Percentiles rank a stretch among this genome's conserved stretches.
Conservation (phyloP, 2,329 filamentous ascomycete species). For the Penicillium sp. region DNA sequence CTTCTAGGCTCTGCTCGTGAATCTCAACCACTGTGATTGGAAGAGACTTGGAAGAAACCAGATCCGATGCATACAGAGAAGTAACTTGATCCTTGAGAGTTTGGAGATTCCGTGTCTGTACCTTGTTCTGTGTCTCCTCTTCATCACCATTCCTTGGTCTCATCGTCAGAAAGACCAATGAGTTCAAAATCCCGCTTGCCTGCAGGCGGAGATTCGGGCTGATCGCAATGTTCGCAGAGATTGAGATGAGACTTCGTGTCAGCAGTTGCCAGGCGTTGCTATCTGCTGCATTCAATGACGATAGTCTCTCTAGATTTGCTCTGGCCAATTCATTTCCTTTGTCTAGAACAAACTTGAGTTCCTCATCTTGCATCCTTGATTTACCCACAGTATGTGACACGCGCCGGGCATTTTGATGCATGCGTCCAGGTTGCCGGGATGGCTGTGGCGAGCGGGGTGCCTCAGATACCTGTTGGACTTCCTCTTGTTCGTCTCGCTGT, state of each 20-base stretch:
- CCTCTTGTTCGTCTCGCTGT: conserved; percentile 49
- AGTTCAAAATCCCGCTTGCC: conserved; percentile 64
- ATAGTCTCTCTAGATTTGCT: conserved; percentile 74
- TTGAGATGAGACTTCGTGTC: conserved; percentile 54
- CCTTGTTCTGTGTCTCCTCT: conserved; percentile 54
- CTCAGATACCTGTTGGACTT: conserved; percentile 58
- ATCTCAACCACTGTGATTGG: conserved; percentile 73
- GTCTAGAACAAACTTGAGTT: conserved; percentile 60
- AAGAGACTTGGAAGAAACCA: conserved; percentile 57
- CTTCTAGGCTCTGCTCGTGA: conserved; percentile 76
- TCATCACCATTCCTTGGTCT: conserved; percentile 38
- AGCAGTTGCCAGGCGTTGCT: conserved; percentile 76
- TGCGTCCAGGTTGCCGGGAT: conserved; percentile 26
- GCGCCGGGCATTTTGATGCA: conserved; percentile 41
- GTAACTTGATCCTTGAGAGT: conserved; percentile 64
- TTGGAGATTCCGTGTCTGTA: conserved; percentile 72
- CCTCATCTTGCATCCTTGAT: conserved; percentile 44
- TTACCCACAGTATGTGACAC: conserved; percentile 44
- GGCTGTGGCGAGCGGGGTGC: conserved; percentile 24
- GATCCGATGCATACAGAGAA: conserved; percentile 57
- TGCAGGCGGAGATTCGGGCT: conserved; percentile 42
- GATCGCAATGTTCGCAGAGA: conserved; percentile 42
- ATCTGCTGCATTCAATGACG: conserved; percentile 61
- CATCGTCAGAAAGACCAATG: conserved; percentile 45
- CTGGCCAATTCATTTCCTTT: conserved; percentile 72